Evolutionary conservation across 73 alveolate genomes (phyloP).

Genomic region (Paramecium octaurelia): DNA sequence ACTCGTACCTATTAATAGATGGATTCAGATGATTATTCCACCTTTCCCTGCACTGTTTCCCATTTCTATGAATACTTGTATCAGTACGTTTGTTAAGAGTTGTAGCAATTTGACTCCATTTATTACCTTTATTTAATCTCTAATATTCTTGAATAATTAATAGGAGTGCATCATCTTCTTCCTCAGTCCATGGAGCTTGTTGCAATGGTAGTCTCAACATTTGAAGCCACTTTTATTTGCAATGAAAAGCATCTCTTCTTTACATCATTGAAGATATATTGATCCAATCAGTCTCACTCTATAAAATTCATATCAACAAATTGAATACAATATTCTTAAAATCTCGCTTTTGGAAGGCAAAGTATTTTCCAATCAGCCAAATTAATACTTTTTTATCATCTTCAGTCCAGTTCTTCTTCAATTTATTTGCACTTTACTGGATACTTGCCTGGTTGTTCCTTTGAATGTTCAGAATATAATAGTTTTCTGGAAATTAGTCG

Average conservation of each 20-base stretch:
- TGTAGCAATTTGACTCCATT: slow-evolving; percentile 61
- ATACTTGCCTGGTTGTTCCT: neutral
- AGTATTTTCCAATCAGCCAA: slow-evolving; percentile 36
- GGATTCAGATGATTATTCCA: slow-evolving; percentile 94
- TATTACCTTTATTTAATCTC: slow-evolving; percentile 29
- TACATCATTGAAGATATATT: slow-evolving; percentile 7
- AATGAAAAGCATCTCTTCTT: slow-evolving; percentile 19
- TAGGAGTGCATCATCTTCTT: neutral
- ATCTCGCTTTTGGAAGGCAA: neutral
- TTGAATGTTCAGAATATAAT: neutral
- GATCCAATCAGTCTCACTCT: slow-evolving; percentile 41
- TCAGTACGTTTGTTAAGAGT: slow-evolving; percentile 12
- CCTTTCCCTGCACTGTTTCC: slow-evolving; percentile 93
- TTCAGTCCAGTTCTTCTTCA: slow-evolving; percentile 63
- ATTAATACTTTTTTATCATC: slow-evolving; percentile 47
- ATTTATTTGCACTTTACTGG: neutral
- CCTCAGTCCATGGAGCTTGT: slow-evolving; percentile 1
- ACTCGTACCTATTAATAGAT: slow-evolving; percentile 68
- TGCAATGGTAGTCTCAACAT: slow-evolving; percentile 23
- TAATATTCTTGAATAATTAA: slow-evolving; percentile 24
- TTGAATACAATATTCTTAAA: slow-evolving; percentile 12
- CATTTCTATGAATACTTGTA: slow-evolving; percentile 66
- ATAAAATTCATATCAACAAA: neutral
- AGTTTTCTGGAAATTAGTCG: slow-evolving; percentile 7
- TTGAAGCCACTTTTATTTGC: slow-evolving; percentile 50